Base-by-base conservation (phyloP, 192 early-diverging fungal species). In the Podila verticillata region DNA sequence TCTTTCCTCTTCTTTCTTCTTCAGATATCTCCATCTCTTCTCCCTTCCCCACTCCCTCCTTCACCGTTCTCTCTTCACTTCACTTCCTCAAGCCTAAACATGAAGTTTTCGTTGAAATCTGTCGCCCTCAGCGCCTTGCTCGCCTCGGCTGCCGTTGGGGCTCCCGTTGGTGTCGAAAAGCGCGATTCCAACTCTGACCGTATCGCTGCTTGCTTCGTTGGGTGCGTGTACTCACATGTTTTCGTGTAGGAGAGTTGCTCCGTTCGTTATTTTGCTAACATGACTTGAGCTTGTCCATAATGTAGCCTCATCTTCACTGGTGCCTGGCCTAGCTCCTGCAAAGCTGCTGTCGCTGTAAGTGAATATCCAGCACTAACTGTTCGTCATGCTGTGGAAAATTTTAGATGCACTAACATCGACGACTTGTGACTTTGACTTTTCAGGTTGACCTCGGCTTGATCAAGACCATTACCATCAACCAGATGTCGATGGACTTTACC, bases 401-500 rank as follows among this genome's bases (percentile, higher is more conserved):
- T 17, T 4, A 17, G 39, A 0, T n/a, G n/a, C n/a, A n/a, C 39
- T 44, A 44, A 44, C 9, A 0, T 9, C 3, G 9, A 7, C 7
- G 6, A 5, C 35, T 36, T 12, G 39, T 44, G 39, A 44, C 12
- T 44, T 26, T 57, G 32, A 10, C 29, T n/a, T 19, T 17, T 31
- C 47, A 79, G 75, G 74, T 51, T 8, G 34, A 74, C 22, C 51
- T 85, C 24, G 63, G 84, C 17, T 69, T 88, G 63, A 85, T 84
- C 49, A 36, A 72, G 30, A 31, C 62, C 30, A 74, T 86, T 32
- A 62, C 83, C 44, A 70, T 88, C 70, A 84, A 69, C 49, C 73
- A 87, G 10, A 82, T 84, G 81, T 61, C 75, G 1, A 75, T 87
- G 57, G 83, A 89, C 63, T 87, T 89, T 64, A 85, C 86, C 20